A percentile compares a stretch with the other conserved stretches of the same genome.
phyloP scores from a whole-genome alignment of 2,329 filamentous ascomycete species.

The Trichoderma sp. region DNA sequence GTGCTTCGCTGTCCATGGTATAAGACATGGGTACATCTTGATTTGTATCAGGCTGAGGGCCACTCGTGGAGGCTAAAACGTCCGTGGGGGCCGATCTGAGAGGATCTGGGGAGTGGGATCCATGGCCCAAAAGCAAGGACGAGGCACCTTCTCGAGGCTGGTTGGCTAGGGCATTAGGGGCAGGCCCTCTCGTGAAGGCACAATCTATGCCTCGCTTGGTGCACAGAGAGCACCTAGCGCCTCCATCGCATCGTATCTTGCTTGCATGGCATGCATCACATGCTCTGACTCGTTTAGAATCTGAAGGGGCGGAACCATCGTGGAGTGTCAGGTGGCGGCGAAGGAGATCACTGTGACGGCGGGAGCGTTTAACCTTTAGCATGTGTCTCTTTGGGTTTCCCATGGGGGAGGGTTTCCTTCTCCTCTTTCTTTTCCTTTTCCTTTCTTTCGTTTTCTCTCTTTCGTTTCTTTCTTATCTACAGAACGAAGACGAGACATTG shows the following conservation, averaged over 20 bases:
- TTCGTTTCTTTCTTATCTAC: neutral
- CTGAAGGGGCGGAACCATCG: conserved; percentile 30
- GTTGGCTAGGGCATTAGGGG: neutral
- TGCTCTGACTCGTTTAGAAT: conserved; percentile 37
- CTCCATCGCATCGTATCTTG: conserved; percentile 45
- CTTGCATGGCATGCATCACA: conserved; percentile 44
- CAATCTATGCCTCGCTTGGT: conserved; percentile 38
- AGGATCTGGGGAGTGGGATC: neutral
- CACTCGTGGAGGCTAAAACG: neutral
- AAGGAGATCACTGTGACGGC: conserved; percentile 34
- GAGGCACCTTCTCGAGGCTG: neutral
- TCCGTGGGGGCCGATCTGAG: neutral
- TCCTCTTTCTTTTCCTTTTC: neutral
- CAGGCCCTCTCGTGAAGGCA: conserved; percentile 26
- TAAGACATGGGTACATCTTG: neutral
- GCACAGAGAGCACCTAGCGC: conserved; percentile 39
- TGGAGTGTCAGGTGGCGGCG: conserved; percentile 38
- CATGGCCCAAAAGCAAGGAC: neutral
- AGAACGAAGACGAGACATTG: neutral
- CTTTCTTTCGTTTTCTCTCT: neutral
- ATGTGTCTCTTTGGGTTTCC: neutral
- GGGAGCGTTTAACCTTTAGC: neutral
- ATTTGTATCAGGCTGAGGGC: neutral
- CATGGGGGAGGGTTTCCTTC: neutral
- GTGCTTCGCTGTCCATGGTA: neutral